Evolutionary conservation across 2,329 filamentous ascomycete species (phyloP), one percentile per base, ranked within the genome.

Genomic region (Arthrinium phaeospermum): DNA sequence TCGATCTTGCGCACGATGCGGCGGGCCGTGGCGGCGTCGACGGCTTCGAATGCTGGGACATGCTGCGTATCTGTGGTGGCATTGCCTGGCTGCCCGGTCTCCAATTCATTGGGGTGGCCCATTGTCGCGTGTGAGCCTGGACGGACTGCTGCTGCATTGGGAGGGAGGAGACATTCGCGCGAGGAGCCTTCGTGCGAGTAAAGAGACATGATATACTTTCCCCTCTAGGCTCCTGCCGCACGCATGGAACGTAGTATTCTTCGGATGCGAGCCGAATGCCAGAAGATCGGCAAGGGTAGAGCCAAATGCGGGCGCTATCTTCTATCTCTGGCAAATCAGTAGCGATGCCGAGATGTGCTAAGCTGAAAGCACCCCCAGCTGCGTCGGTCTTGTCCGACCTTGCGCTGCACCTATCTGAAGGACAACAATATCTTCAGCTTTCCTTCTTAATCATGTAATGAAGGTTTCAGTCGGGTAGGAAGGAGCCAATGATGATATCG

Each of bases 1-100:
- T 78, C 77, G 14, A 78, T 77, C 68, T 77, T 77, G 72, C 73
- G 72, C 68, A 78, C 61, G 70, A 78, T 74, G 71, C 75, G 76
- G 49, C 70, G 67, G 47, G 72, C 72, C 4, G 57, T 61, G 14
- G 72, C 67, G 61, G 69, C 70, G 13, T 73, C 70, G 45, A 71
- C 70, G 45, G 70, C 69, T 19, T 27, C 67, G 37, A 45, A n/a
- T n/a, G n/a, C 27, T 30, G 27, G 27, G 27, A 4, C 53, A 68
- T 68, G 67, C 16, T 3, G 24, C 30, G 24, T 10, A 8, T 16
- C 34, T 4, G 27, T 61, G 10, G 4, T 41, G 10, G 22, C 34
- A 2, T 41, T 30, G 12, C 16, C 3, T 16, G 34, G 22, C 10
- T 1, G 37, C 8, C 57, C 57, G 22, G 57, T 41, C 34, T 64